Base-by-base conservation (phyloP, 208 protist genomes). In the Leptomonas pyrrhocoris region DNA sequence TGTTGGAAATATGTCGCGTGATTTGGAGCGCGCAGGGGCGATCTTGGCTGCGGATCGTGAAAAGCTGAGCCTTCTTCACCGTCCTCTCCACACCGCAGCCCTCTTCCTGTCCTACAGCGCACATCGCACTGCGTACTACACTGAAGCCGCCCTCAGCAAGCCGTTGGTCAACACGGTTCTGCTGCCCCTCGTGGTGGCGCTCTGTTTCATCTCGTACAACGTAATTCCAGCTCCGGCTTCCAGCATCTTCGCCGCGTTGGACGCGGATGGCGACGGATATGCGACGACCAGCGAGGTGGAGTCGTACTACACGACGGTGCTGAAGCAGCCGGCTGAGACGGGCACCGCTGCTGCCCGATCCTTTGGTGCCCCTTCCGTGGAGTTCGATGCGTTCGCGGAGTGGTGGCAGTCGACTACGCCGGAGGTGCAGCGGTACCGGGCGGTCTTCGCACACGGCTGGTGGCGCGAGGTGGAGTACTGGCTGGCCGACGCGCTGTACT, bases 401-500 rank as follows among this genome's bases (percentile, higher is more conserved):
- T 88, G 84, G 82, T 97, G 88, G 77, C 55, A 79, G 27, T 80
- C 80, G 34, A 73, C 61, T 16, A 34, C 76, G 40, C 84, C 89
- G 55, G 56, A 77, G 12, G 65, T 53, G 48, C 38, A 85, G 55
- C 59, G 77, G 40, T 61, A 83, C 31, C 73, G 78, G 51, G 82
- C 81, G 7, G 84, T 75, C 60, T 82, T 88, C 36, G 54, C 27
- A 25, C 74, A 92, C 50, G 80, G 86, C 42, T 64, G 73, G 58
- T 94, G 88, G 89, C 79, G 87, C 19, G 91, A 96, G 74, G 60
- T 78, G 50, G 91, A 96, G 74, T 94, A 91, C 75, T 56, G 85
- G 55, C 62, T 94, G 49, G 88, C 74, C 9, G 90, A 92, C 77
- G 90, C 77, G 4, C 23, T 94, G n/a, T 97, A 89, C 70, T 98